These are phyloP conservation scores for Bidens hawaiensis DNA, from an alignment of 140 eudicot genomes.

Conservation along the genomic window DNA sequence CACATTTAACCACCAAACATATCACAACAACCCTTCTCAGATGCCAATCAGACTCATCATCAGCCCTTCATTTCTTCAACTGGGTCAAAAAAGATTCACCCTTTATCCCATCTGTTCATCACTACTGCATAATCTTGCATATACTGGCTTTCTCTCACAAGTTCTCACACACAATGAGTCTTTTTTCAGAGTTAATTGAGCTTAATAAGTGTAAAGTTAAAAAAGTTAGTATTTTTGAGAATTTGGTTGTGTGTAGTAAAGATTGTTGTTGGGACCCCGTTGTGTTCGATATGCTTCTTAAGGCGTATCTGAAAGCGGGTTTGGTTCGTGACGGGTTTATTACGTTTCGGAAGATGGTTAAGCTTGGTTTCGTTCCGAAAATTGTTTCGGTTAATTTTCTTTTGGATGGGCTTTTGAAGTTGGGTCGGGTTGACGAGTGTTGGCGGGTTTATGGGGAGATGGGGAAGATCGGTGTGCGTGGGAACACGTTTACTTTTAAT, in stretches of 20 bases:
- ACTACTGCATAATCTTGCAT: slow-evolving; percentile 68
- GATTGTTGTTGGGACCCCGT: slow-evolving; percentile 88
- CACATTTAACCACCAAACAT: slow-evolving; percentile 46
- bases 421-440: slow-evolving; percentile 43
- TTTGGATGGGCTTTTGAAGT: slow-evolving; percentile 62
- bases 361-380: slow-evolving; percentile 59
- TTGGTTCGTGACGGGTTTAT: slow-evolving; percentile 54
- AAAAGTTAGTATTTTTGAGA: slow-evolving; percentile 44
- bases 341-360: slow-evolving; percentile 58
- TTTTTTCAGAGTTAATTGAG: slow-evolving; percentile 51
- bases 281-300: slow-evolving; percentile 77
- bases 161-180: slow-evolving; percentile 47
- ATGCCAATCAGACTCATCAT: slow-evolving; percentile 63
- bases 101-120: slow-evolving; percentile 35
- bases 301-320: slow-evolving; percentile 62
- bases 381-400: slow-evolving; percentile 64
- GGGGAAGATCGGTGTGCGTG: slow-evolving; percentile 53
- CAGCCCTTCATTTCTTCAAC: slow-evolving; percentile 58
- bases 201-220: slow-evolving; percentile 11
- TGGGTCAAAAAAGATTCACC: slow-evolving; percentile 62
- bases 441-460: slow-evolving; percentile 77
- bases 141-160: slow-evolving; percentile 57
- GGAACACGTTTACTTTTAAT: slow-evolving; percentile 68
- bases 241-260: slow-evolving; percentile 35
- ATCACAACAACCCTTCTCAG: slow-evolving; percentile 52